Conservation (phyloP, 169 alveolate genomes). For the Nephromyces sp. region DNA sequence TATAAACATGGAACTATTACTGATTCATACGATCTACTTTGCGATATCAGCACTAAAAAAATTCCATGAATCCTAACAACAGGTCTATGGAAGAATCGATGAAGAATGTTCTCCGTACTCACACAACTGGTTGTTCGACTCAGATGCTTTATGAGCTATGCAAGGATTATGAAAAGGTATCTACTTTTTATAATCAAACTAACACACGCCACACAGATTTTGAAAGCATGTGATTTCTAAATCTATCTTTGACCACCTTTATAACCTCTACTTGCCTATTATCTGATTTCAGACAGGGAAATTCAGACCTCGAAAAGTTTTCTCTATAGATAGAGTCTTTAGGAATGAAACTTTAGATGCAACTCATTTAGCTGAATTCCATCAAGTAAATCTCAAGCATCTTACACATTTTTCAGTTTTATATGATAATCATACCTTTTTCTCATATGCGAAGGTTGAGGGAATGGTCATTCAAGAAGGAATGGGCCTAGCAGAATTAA, state of each 20-base stretch:
- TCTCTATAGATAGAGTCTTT: slow-evolving; percentile 97
- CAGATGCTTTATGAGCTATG: slow-evolving; percentile 85
- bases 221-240: too few species aligned
- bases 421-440: too few species aligned
- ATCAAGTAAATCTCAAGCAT: slow-evolving; percentile 61
- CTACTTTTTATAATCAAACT: too few species aligned
- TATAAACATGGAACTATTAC: too few species aligned
- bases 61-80: background rate
- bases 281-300: slow-evolving; percentile 16
- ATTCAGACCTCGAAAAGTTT: slow-evolving; percentile 82
- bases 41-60: too few species aligned
- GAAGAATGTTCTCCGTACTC: slow-evolving; percentile 87
- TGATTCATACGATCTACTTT: too few species aligned
- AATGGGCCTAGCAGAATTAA: slow-evolving; percentile 77
- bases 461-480: slow-evolving; percentile 83
- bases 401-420: too few species aligned
- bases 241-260: too few species aligned
- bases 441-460: slow-evolving; percentile 55
- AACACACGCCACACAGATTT: too few species aligned
- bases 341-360: slow-evolving; percentile 98
- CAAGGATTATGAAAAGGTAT: slow-evolving; percentile 65
- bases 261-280: too few species aligned
- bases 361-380: slow-evolving; percentile 99
- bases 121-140: slow-evolving; percentile 97
- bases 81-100: slow-evolving; percentile 44